A percentile compares a stretch with the other conserved stretches of the same genome.
These are phyloP conservation scores for Misopates orontium DNA, from an alignment of 257 asterid genomes.

Conservation along the genomic window DNA sequence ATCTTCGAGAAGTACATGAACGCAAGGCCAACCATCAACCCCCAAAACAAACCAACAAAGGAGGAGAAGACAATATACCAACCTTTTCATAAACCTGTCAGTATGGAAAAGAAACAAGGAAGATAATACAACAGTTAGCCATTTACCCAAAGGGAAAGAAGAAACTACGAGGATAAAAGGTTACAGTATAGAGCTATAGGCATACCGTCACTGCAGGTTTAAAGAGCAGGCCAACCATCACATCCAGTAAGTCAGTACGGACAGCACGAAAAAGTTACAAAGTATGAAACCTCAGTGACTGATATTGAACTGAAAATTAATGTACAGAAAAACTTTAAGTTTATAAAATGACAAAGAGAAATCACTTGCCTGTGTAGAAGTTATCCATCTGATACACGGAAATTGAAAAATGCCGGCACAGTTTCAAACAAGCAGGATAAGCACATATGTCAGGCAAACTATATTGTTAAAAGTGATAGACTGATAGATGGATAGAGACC, in stretches of 20 bases:
- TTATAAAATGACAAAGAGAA: conserved; percentile 8
- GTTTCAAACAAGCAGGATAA: neutral
- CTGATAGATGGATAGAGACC: conserved; percentile 39
- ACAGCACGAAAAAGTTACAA: conserved; percentile 27
- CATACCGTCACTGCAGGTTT: conserved; percentile 74
- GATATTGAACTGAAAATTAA: conserved; percentile 12
- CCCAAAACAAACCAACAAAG: too few relatives aligned
- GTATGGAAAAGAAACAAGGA: conserved; percentile 27
- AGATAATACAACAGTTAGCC: conserved; percentile 29
- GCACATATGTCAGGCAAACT: neutral
- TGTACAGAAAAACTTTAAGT: conserved; percentile 21
- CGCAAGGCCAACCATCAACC: too few relatives aligned
- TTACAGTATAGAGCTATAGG: conserved; percentile 6
- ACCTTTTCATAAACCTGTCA: conserved; percentile 81
- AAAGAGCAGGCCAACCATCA: conserved; percentile 37
- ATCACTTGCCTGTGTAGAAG: conserved; percentile 76
- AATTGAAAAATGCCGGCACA: conserved; percentile 27
- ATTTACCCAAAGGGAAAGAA: conserved; percentile 12
- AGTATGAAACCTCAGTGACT: conserved; percentile 10
- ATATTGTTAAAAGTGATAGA: neutral
- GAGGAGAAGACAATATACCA: neutral
- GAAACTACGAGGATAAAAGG: conserved; percentile 17
- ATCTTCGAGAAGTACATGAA: too few relatives aligned
- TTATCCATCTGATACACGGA: conserved; percentile 72
- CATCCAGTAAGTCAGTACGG: conserved; percentile 29